A percentile compares a stretch with the other conserved stretches of the same genome.
phyloP scores from a whole-genome alignment of 805 yeast genomes.

The Yamadazyma sp. region DNA sequence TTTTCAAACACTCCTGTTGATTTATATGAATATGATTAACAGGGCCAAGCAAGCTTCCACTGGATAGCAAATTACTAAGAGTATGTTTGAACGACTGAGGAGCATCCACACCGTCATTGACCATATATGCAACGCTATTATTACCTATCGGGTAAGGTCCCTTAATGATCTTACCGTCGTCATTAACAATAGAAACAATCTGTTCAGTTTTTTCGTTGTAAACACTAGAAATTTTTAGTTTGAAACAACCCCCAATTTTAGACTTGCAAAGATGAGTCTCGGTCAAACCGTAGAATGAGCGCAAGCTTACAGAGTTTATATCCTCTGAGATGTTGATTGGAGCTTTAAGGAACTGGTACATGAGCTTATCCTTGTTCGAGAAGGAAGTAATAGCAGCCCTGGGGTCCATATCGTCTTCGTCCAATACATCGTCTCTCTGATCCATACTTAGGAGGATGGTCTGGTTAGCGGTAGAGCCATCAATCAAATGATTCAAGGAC shows the following conservation, averaged over 20 bases:
- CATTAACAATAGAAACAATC: conserved; percentile 46
- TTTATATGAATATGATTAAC: conserved; percentile 33
- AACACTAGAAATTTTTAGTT: conserved; percentile 34
- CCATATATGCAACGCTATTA: conserved; percentile 58
- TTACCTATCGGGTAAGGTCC: conserved; percentile 55
- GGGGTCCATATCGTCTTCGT: conserved; percentile 20
- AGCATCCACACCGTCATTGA: conserved; percentile 56
- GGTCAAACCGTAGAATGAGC: conserved; percentile 34
- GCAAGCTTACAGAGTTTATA: background rate
- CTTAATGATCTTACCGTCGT: conserved; percentile 47
- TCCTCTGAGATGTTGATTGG: conserved; percentile 30
- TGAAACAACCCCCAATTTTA: conserved; percentile 58
- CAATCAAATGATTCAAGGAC: conserved; percentile 54
- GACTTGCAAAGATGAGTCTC: conserved; percentile 57
- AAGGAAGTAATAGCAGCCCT: conserved; percentile 24
- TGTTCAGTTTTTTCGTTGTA: conserved; percentile 5
- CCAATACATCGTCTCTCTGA: conserved; percentile 34
- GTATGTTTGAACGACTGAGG: conserved; percentile 68
- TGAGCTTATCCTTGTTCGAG: conserved; percentile 34
- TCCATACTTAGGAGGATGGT: conserved; percentile 58
- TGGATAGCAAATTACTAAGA: conserved; percentile 48
- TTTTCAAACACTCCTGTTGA: conserved; percentile 54
- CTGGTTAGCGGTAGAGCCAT: conserved; percentile 49
- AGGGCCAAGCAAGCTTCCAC: conserved; percentile 28
- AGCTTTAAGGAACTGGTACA: conserved; percentile 66